Percentiles rank a stretch among this genome's conserved stretches.
Conservation (phyloP, 2,329 filamentous ascomycete genomes). For the Fusarium haematococcum region DNA sequence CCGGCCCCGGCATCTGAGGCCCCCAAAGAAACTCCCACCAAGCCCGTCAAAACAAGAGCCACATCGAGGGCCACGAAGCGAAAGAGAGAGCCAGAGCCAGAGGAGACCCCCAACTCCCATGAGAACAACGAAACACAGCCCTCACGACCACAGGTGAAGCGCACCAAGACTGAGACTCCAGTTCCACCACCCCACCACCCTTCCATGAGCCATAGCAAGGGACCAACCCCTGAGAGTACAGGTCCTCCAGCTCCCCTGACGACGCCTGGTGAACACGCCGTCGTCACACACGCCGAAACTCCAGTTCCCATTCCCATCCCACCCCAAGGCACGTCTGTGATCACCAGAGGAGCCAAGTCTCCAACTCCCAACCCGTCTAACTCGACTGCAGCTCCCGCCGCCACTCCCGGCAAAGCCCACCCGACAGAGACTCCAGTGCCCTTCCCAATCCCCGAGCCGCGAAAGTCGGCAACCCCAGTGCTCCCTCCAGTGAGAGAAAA, state of each 20-base stretch:
- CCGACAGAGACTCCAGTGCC: constrained; percentile 53
- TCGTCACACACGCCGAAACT: constrained; percentile 52
- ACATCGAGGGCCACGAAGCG: constrained; percentile 56
- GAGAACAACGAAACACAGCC: constrained; percentile 47
- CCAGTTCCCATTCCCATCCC: constrained; percentile 56
- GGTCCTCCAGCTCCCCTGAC: constrained; percentile 34
- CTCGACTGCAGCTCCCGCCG: constrained; percentile 40
- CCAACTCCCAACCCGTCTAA: constrained; percentile 44
- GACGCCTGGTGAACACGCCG: constrained; percentile 30
- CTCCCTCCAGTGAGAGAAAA: constrained; percentile 46
- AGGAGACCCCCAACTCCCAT: constrained; percentile 45
- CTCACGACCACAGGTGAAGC: constrained; percentile 59
- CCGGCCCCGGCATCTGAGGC: constrained; percentile 40
- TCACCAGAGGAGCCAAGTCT: constrained; percentile 47
- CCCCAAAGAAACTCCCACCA: constrained; percentile 41
- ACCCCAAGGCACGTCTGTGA: constrained; percentile 42
- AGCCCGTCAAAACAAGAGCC: constrained; percentile 45
- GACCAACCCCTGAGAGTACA: constrained; percentile 37
- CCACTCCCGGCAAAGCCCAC: constrained; percentile 48
- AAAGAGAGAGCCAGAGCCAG: constrained; percentile 56
- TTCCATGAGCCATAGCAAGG: constrained; percentile 45
- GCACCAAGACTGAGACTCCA: constrained; percentile 69
- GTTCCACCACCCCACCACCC: constrained; percentile 60
- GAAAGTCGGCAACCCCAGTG: constrained; percentile 49
- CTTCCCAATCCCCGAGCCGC: constrained; percentile 49